Evolutionary conservation across 2,329 filamentous ascomycete species (phyloP), one percentile per base, ranked within the genome.

Genomic region (Penicillium aurantiogriseum): DNA sequence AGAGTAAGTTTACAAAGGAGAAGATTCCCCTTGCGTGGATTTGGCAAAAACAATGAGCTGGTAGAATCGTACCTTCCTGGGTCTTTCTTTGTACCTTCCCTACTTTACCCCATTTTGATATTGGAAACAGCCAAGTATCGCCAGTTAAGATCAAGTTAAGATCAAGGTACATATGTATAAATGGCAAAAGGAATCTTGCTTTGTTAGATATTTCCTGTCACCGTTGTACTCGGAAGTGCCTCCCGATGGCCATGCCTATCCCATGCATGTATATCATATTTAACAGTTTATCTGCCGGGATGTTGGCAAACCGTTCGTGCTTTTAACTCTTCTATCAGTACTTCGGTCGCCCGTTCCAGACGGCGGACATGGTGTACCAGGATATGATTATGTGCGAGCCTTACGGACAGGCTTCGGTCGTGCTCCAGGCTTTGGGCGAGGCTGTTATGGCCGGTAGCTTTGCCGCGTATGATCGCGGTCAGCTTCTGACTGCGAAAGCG

Each of bases 361-460:
- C 58, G 5, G 43, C 62, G 4, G 62, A 65, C 0, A 61, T 67
- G 9, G 63, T 73, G 19, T 75, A 71, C 52, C 70, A 75, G 47
- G 71, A 75, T 25, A 77, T 78, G 75, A 75, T 78, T 8, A 56
- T 77, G 10, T 74, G 70, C 57, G 75, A 74, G 0, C 75, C 76
- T 0, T 77, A 73, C 54, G 74, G 74, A 0, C 75, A 77, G 59
- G 71, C 65, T 6, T 71, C 72, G 27, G 77, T 75, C 45, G 77
- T 77, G 2, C 61, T 79, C 31, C 74, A 76, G 58, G 57, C 67
- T 3, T 66, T 79, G 0, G 76, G 76, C 0, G 36, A 61, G n/a
- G 72, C 69, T 1, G 69, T 78, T 2, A 23, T 63, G 10, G 54
- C 66, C 6, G 66, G 68, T 1, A 66, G 59, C 9, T 77, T 77